Base-by-base conservation (phyloP, 2,329 filamentous ascomycete species). In the Sclerotinia trifoliorum region DNA sequence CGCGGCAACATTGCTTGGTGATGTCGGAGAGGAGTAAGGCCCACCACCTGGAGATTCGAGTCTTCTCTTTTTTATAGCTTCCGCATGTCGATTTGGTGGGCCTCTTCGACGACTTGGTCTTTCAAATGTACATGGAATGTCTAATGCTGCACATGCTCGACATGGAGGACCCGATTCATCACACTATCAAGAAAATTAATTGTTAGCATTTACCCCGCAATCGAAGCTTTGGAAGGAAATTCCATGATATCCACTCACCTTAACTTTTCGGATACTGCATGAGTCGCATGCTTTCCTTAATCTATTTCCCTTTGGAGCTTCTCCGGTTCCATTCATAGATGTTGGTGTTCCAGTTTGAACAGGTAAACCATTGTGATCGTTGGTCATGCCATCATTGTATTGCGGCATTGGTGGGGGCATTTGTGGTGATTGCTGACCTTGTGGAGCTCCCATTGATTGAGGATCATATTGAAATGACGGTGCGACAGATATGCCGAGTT, bases 51-150 rank as follows among this genome's bases (percentile, higher is more conserved):
- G 66, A 3, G 71, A 72, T 62, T 76, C 75, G 5, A 87, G 76
- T 55, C 84, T 83, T 66, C 85, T 83, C 74, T 83, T 86, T 80
- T 90, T 90, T 74, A 90, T 84, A 26, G 85, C 86, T 79, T 90
- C 88, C 24, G 87, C 87, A 79, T 89, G 87, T 71, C 84, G 80
- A 74, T 90, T 90, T 44, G 88, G 87, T 48, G 88, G 88, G 6
- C 88, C 88, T 74, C 88, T 82, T 69, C 88, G 82, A 68, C 86
- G 82, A 75, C 85, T 88, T 35, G 87, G 87, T 71, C 88, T 81
- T 60, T 88, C 83, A 76, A 88, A 90, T 68, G 88, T 90, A 76
- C 88, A 90, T 35, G 86, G 86, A 61, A 90, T 89, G 70, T 89
- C 86, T 71, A 90, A 81, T 65, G 84, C 83, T 54, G 85, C 82